Base-by-base conservation (phyloP, 192 early-diverging fungal genomes). In the Helicostylum pulchrum region DNA sequence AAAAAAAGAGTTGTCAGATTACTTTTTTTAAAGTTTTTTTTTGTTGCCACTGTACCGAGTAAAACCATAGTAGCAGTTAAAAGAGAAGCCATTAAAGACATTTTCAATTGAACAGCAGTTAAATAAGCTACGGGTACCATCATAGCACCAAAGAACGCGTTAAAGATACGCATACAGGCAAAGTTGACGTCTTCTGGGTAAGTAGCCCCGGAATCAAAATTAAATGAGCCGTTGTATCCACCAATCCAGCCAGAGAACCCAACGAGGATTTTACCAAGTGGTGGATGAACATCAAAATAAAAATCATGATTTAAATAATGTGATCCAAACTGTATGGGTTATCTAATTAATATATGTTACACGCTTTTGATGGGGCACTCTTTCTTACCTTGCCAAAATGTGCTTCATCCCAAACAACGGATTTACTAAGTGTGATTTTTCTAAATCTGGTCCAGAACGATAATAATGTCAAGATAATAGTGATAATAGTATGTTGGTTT, bases 271-370 rank as follows among this genome's bases (percentile, higher is more conserved):
- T 99, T 99, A 51, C 96, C 96, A 63, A 97, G 80, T 11, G 97
- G 96, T 21, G 97, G 97, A 75, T 99, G 97, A 2, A 99, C 96
- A 77, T 99, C 97, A 68, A 93, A 93, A 72, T 96, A 99, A 68
- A 96, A 99, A 36, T 90, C 89, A 32, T 83, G 78, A 53, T 98
- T 93, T 51, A 99, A 75, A 76, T 99, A 99, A 72, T 96, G 80
- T 11, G 90, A 92, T 17, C 89, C 97, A 80, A 99, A 99, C 84
- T 97, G 85, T 26, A 26, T 26, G 26, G 26, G 2, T 26, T 26
- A 26, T 26, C 26, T 26, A 26, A 26, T 26, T 26, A 26, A 26
- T 26, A 26, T 26, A 26, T 26, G 26, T 26, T 26, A 26, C 26
- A 26, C 26, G 26, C 26, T 26, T 26, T 26, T 26, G 26, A 26